Conservation (phyloP, 192 early-diverging fungal genomes). For the Blastocladiella britannica region DNA sequence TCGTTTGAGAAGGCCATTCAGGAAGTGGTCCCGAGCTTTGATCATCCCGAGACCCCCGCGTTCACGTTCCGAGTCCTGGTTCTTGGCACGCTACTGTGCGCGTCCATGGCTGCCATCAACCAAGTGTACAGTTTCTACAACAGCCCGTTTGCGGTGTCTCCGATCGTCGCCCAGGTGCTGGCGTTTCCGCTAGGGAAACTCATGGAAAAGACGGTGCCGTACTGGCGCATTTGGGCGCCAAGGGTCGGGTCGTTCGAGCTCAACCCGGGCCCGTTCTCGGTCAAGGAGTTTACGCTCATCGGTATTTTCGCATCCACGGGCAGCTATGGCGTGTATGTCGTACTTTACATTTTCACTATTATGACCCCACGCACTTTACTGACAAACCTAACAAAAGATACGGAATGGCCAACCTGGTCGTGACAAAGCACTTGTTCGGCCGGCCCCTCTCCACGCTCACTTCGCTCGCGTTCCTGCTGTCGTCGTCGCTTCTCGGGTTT, state of each 20-base stretch:
- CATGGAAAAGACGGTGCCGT: background rate
- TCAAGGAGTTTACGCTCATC: constrained; percentile 76
- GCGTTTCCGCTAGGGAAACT: background rate
- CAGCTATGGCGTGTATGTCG: constrained; percentile 16
- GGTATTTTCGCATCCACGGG: constrained; percentile 22
- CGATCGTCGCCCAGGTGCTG: background rate
- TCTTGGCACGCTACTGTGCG: constrained; percentile 8
- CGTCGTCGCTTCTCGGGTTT: constrained; percentile 45
- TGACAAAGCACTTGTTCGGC: constrained; percentile 32
- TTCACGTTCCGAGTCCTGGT: constrained; percentile 11
- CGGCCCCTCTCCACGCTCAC: constrained; percentile 18
- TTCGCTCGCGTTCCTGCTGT: constrained; percentile 36
- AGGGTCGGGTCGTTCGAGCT: background rate
- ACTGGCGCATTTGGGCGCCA: background rate
- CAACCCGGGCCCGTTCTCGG: constrained; percentile 69
- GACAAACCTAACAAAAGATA: too few relatives aligned
- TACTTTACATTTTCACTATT: too few relatives aligned
- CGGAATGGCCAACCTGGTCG: constrained; percentile 17
- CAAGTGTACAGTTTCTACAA: background rate
- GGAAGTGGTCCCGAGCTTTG: constrained; percentile 7
- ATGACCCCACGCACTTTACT: too few relatives aligned
- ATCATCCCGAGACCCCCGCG: constrained; percentile 10
- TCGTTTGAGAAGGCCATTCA: background rate
- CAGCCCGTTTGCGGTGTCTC: background rate
- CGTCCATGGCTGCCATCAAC: background rate